Base-by-base conservation (phyloP, 1,284 basidiomycete genomes). In the Schizopora paradoxa region DNA sequence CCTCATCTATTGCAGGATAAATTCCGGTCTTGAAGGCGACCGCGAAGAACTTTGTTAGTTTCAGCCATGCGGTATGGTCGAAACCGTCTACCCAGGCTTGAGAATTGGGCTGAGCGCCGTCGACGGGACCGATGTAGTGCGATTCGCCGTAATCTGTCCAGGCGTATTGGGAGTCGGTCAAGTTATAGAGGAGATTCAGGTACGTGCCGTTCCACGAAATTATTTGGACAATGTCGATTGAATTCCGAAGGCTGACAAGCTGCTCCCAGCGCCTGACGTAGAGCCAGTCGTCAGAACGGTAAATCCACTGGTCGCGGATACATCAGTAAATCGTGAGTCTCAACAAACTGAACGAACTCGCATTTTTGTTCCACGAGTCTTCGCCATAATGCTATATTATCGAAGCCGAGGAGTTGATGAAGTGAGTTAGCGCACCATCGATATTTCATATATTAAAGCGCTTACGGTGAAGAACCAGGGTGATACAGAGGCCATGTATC, bases 381-480 rank as follows among this genome's bases (percentile, higher is more conserved):
- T 46, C 18, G 18, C 48, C 48, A 27, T 50, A 50, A 32, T 50
- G 48, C 48, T 50, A 26, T 18, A 10, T n/a, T n/a, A n/a, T n/a
- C n/a, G n/a, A n/a, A n/a, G n/a, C n/a, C n/a, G 5, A 36, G 40
- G 22, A 28, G 25, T 14, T 26, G 23, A 26, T 25, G 11, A 3
- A 10, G 11, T n/a, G 1, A 33, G n/a, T 10, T 23, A 18, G 5
- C 28, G 10, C 22, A 14, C n/a, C n/a, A n/a, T n/a, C n/a, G n/a
- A n/a, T n/a, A n/a, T n/a, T n/a, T n/a, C 4, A 23, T 8, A 28
- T 33, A 80, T 58, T 5, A 68, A 63, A 27, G 74, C 66, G 55
- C 82, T 84, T 56, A 86, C 83, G 6, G 88, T 90, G 69, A 83
- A 91, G 70, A 91, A 91, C 74, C 76, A 80, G 35, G 85, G 79